phyloP scores from a whole-genome alignment of 441 rosid species.

The Aleurites moluccanus region DNA sequence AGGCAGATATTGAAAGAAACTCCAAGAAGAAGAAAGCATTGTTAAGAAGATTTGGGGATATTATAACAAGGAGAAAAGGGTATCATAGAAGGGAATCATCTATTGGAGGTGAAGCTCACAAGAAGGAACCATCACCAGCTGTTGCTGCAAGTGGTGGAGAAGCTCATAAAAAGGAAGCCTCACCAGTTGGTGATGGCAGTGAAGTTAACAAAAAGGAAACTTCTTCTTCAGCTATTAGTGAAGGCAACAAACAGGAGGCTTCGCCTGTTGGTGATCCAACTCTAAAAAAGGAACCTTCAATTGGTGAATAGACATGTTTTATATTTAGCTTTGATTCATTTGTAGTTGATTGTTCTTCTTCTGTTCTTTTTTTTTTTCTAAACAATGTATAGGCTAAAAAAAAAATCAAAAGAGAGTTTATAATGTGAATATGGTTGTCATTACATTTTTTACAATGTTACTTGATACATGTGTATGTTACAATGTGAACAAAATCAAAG shows the following conservation, averaged over 20 bases:
- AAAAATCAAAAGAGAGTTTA: neutral
- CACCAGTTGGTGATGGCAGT: neutral
- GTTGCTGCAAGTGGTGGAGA: neutral
- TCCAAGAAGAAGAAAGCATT: slow-evolving; percentile 71
- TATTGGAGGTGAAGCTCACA: slow-evolving; percentile 20
- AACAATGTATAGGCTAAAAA: neutral
- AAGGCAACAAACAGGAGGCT: neutral
- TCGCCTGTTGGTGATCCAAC: neutral
- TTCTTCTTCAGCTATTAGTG: neutral
- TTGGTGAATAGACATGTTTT: neutral
- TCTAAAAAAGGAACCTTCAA: neutral
- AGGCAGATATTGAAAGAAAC: slow-evolving; percentile 47
- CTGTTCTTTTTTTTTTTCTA: neutral
- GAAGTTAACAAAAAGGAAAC: neutral
- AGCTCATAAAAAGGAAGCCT: neutral
- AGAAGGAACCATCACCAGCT: slow-evolving; percentile 20
- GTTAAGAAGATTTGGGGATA: slow-evolving; percentile 69
- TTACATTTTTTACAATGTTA: neutral
- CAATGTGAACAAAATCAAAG: neutral
- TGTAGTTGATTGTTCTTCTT: neutral
- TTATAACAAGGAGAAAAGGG: slow-evolving; percentile 49
- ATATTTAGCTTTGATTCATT: neutral
- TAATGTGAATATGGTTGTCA: neutral
- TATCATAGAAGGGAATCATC: slow-evolving; percentile 44
- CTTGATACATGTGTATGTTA: neutral